Evolutionary conservation across 306 rosid genomes (phyloP), one percentile per base, ranked within the genome.

Genomic region (Quercus suber): DNA sequence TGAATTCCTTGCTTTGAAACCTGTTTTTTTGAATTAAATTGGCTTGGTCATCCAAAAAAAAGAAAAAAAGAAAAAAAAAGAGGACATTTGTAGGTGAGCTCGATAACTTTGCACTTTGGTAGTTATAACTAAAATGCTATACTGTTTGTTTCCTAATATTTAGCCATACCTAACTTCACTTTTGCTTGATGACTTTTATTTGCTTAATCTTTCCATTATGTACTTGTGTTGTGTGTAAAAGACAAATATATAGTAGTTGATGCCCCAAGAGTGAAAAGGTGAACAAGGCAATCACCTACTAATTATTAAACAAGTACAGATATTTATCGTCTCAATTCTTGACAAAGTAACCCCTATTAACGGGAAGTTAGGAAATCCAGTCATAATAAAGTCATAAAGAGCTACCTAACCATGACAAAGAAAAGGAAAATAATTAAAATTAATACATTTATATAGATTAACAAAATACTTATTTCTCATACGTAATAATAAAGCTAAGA

Each of bases 371-470:
- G 53, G 52, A 49, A 49, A 12, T 49, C 63, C 52, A 31, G 18
- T 31, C 27, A 17, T 57, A 51, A 23, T 33, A 4, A 77, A 71
- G 21, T 57, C 51, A 23, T 33, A 4, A 76, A 71, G 69, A 76
- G 59, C 59, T 3, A 73, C 67, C 37, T 68, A 68, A 69, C 60
- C 79, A 57, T 55, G 75, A 82, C 78, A 41, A 79, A 43, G 55
- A 28, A 75, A 72, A 52, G 64, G 41, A 4, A 6, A 49, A 6
- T 59, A 15, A 7, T 41, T 41, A 41, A 41, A 41, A 41, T 41
- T 8, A 41, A 41, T 37, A 6, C 8, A 37, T 37, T 1, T 23
- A 57, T 31, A 21, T 41, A 17, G 5, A 76, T 45, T 58, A 23
- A 21, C 10, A n/a, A 25, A 14, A 61, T 12, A 13, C 1, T 61